Percentiles rank a stretch among this genome's conserved stretches.
phyloP scores from a whole-genome alignment of 768 basidiomycete genomes.

The Zangia roseola region DNA sequence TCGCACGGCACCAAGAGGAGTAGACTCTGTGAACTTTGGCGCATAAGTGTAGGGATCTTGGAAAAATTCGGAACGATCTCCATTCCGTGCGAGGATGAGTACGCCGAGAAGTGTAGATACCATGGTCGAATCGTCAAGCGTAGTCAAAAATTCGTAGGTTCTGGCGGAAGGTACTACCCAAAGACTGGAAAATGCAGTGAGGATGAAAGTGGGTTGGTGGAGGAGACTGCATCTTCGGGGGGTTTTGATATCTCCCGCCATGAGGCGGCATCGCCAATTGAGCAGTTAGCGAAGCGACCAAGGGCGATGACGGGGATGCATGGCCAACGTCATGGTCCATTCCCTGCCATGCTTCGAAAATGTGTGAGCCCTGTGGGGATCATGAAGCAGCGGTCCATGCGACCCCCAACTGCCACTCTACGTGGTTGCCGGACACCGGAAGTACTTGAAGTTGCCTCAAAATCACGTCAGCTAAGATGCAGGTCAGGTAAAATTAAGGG shows the following conservation, averaged over 20 bases:
- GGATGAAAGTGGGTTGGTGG: slow-evolving; percentile 12
- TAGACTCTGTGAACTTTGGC: slow-evolving; percentile 62
- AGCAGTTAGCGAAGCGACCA: slow-evolving; percentile 25
- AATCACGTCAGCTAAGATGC: slow-evolving; percentile 26
- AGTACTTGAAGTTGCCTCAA: slow-evolving; percentile 14
- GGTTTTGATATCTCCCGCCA: slow-evolving; percentile 31
- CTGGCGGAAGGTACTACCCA: background rate
- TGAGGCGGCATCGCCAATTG: slow-evolving; percentile 30
- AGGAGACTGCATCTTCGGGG: slow-evolving; percentile 7
- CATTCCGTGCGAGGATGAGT: slow-evolving; percentile 73
- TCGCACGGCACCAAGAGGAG: slow-evolving; percentile 73
- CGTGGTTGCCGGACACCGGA: slow-evolving; percentile 26
- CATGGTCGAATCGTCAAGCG: slow-evolving; percentile 19
- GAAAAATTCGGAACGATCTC: slow-evolving; percentile 65
- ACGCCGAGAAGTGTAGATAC: slow-evolving; percentile 59
- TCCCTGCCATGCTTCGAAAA: slow-evolving; percentile 29
- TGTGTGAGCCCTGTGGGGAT: slow-evolving; percentile 17
- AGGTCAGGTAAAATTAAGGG: slow-evolving; percentile 20
- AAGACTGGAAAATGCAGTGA: slow-evolving; percentile 1
- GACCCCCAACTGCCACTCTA: slow-evolving; percentile 21
- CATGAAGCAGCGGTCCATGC: slow-evolving; percentile 15
- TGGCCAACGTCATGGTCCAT: slow-evolving; percentile 23
- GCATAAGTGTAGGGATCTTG: slow-evolving; percentile 73
- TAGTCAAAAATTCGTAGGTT: background rate
- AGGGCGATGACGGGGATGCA: slow-evolving; percentile 27